Evolutionary conservation across 495 filamentous ascomycete genomes (phyloP), one percentile per base, ranked within the genome.

Genomic region (Hypoxylon cercidicola): DNA sequence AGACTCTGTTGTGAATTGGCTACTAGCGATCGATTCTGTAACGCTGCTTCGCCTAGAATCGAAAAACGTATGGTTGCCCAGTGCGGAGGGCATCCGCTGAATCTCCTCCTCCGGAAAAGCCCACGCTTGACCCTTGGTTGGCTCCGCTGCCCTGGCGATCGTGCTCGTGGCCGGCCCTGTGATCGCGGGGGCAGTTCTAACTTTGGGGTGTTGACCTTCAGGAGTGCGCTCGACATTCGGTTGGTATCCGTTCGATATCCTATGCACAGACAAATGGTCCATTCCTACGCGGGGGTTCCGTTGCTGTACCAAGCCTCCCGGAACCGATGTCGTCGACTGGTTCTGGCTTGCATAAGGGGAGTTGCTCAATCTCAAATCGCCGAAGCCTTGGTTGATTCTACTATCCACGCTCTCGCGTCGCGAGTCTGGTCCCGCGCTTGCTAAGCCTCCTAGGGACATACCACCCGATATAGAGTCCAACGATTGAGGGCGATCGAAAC

Each of bases 61-160:
- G 20, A 82, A 83, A 46, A 83, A 78, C 16, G 83, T 88, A 9
- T 84, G 84, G 19, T 79, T 81, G 0, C 81, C 72, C 32, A 65
- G 58, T 11, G 70, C 52, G 3, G 80, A 77, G 2, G 80, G 79
- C 34, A 79, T 37, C 39, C 75, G 66, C 37, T 79, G 75, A 5
- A 88, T 85, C 43, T 90, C 89, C 25, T 91, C 89, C 66, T 93
- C 90, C 0, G 90, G 90, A 69, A 93, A 93, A 34, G 90, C 90
- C 79, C 91, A 93, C 0, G 90, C 88, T 71, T 92, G 88, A 75
- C 90, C 90, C 62, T 90, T 91, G 13, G 89, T 93, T 8, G 90
- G 90, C 50, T 91, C 88, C 52, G 90, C 89, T 3, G 90, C 90
- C 58, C 90, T 88, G 59, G 91, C 91, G 67, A 93, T 90, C 45